Evolutionary conservation across 2,329 filamentous ascomycete genomes (phyloP), one percentile per base, ranked within the genome.

Genomic region (Hypoxylon sp.): DNA sequence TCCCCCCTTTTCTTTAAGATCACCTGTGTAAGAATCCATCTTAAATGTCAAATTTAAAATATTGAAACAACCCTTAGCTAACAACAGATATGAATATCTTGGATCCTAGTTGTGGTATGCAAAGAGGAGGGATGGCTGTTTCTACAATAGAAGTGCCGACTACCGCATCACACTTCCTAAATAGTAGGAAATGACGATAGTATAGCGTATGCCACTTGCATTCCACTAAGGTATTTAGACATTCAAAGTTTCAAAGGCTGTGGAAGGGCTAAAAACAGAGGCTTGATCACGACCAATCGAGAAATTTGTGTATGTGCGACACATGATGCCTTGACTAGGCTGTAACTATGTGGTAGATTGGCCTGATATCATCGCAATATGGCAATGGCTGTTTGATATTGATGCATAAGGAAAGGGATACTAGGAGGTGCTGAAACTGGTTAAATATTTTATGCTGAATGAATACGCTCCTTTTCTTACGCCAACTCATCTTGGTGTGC

Each of bases 321-420:
- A 17, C 9, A 19, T 43, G 10, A 56, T 21, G 17, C 5, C 11
- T 48, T 21, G 11, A 13, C 7, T 2, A 57, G 13, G 28, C 30
- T 43, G 38, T 14, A 48, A 17, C 11, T 13, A 21, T 45, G 14
- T 45, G 7, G 11, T 38, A n/a, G 7, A 3, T 41, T 52, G 30
- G 9, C 30, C 34, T 41, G 21, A 28, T 34, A 19, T 28, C 23
- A 53, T 53, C 13, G 19, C 13, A 57, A 45, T 9, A 53, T 53
- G 6, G 19, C 13, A 57, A 45, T 9, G 5, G n/a, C 17, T 45
- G 41, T 48, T 21, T 19, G 5, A 34, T 28, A 49, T 9, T n/a
- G n/a, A 30, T 30, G n/a, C 38, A 41, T 14, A 41, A 10, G n/a
- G n/a, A 19, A 41, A 41, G 38, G 38, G 10, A 43, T 30, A 30